A percentile compares a stretch with the other conserved stretches of the same genome.
These are phyloP conservation scores for Rubia tinctorum DNA, from an alignment of 305 asterid genomes.

Conservation along the genomic window DNA sequence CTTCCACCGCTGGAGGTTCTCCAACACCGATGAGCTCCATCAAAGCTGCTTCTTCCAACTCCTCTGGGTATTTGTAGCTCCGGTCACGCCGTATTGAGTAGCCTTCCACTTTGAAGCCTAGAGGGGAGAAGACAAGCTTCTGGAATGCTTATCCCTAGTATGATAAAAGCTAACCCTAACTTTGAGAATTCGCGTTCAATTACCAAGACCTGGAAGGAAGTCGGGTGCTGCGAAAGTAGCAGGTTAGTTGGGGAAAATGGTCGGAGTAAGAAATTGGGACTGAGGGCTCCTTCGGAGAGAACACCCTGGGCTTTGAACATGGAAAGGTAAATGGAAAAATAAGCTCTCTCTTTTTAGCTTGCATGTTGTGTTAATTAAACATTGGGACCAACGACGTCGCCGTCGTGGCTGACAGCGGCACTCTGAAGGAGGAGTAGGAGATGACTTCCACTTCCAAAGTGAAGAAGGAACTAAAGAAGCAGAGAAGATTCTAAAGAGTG, in stretches of 20 bases:
- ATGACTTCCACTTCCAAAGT: no score
- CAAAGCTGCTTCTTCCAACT: background rate
- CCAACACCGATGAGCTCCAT: constrained; percentile 17
- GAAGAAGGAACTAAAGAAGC: no score
- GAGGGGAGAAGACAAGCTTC: constrained; percentile 16
- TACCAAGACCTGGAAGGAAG: constrained; percentile 21
- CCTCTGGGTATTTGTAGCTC: constrained; percentile 49
- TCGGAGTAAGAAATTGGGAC: constrained; percentile 30
- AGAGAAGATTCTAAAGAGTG: no score
- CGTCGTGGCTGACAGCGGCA: no score
- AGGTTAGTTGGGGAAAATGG: constrained; percentile 23
- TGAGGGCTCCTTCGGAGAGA: constrained; percentile 57
- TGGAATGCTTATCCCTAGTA: constrained; percentile 19
- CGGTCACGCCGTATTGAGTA: constrained; percentile 71
- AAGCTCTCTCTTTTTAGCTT: background rate
- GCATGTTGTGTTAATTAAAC: background rate
- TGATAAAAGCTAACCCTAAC: constrained; percentile 4
- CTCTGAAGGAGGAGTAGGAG: no score
- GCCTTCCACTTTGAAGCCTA: constrained; percentile 28
- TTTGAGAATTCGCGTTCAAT: constrained; percentile 31
- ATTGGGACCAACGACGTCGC: no score
- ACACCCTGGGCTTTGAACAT: constrained; percentile 42
- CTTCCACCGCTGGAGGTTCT: background rate
- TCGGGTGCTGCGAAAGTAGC: constrained; percentile 17
- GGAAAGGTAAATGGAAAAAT: constrained; percentile 34